Conservation (phyloP, 2,329 filamentous ascomycete species). For the Fusarium sp. region DNA sequence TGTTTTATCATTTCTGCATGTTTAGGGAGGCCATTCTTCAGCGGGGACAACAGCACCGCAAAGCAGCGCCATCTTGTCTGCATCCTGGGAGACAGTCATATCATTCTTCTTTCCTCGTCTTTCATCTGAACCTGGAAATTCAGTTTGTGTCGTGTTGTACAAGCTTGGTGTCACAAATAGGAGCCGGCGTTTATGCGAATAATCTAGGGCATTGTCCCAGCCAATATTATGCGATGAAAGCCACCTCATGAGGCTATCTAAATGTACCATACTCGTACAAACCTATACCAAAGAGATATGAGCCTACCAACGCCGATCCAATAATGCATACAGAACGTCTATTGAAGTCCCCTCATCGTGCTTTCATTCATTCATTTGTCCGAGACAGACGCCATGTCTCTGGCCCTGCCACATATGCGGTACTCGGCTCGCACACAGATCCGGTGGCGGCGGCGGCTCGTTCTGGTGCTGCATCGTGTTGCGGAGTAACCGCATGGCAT, state of each 20-base stretch:
- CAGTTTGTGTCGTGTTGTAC: background rate
- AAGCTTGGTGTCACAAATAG: slow-evolving; percentile 7
- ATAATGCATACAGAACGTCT: slow-evolving; percentile 28
- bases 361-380: slow-evolving; percentile 10
- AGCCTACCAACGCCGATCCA: slow-evolving; percentile 25
- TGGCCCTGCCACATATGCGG: slow-evolving; percentile 5
- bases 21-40: background rate
- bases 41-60: slow-evolving; percentile 32
- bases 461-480: slow-evolving; percentile 23
- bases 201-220: slow-evolving; percentile 1
- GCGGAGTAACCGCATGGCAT: slow-evolving; percentile 14
- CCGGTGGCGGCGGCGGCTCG: background rate
- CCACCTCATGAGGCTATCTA: background rate
- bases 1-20: background rate
- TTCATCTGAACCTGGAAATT: background rate
- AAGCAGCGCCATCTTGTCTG: slow-evolving; percentile 1
- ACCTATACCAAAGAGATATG: slow-evolving; percentile 21
- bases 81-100: slow-evolving; percentile 1
- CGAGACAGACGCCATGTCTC: background rate
- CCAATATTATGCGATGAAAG: background rate
- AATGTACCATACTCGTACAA: slow-evolving; percentile 30
- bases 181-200: background rate
- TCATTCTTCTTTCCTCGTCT: background rate
- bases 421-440: background rate
- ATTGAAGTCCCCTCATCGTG: slow-evolving; percentile 11